phyloP scores from a whole-genome alignment of 108 stramenopile genomes.

The Discostella pseudostelligera region DNA sequence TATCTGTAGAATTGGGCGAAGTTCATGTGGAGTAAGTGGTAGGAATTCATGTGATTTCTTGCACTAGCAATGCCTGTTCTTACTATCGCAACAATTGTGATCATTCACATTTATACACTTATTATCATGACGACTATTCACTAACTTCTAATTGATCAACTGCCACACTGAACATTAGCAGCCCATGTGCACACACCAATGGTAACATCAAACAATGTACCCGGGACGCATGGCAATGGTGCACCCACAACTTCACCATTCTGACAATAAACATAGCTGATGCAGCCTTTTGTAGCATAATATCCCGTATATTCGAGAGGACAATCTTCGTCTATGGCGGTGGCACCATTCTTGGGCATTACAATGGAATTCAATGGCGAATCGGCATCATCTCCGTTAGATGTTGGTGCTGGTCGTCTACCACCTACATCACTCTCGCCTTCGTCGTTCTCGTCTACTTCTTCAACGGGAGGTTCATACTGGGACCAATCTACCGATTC shows the following conservation, averaged over 20 bases:
- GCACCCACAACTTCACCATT: constrained; percentile 22
- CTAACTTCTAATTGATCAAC: background rate
- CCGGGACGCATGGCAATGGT: constrained; percentile 32
- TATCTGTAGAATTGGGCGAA: too few relatives aligned
- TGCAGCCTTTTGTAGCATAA: constrained; percentile 21
- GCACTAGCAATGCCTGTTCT: too few relatives aligned
- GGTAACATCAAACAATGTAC: constrained; percentile 44
- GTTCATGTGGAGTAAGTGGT: too few relatives aligned
- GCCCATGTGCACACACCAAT: constrained; percentile 30
- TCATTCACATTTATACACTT: too few relatives aligned
- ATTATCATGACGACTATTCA: too few relatives aligned
- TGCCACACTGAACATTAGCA: constrained; percentile 17
- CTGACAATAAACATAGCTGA: constrained; percentile 27
- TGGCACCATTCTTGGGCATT: background rate
- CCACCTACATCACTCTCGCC: constrained; percentile 6
- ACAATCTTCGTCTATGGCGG: constrained; percentile 15
- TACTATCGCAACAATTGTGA: too few relatives aligned
- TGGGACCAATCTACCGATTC: constrained; percentile 25
- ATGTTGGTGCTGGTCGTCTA: constrained; percentile 1
- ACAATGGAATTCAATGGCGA: background rate
- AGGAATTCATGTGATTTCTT: too few relatives aligned
- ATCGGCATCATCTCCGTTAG: too few relatives aligned
- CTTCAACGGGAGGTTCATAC: constrained; percentile 6
- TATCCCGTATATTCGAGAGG: constrained; percentile 22
- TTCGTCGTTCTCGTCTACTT: constrained; percentile 15